Evolutionary conservation across 306 rosid species (phyloP), one percentile per base, ranked within the genome.

Genomic region (Prunus davidiana): DNA sequence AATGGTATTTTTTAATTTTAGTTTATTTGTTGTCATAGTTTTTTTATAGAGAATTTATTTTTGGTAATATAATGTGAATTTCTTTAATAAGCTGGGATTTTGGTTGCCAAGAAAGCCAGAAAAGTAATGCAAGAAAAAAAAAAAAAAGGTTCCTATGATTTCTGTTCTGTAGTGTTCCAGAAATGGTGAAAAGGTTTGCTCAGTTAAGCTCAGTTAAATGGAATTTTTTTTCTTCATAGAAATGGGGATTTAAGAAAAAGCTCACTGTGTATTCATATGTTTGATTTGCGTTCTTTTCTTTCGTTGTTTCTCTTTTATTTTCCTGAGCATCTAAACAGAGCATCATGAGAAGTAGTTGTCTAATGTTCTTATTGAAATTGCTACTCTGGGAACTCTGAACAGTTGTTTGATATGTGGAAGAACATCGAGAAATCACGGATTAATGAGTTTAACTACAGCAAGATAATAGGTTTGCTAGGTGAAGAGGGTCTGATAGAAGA

Each of bases 351-450:
- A n/a, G 14, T 19, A 51, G 27, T 49, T 62, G 27, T 6, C 22
- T 51, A 20, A 10, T 30, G 19, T 54, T 71, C 14, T 73, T 19
- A 60, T 28, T 27, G 68, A 25, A 78, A 64, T 45, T 47, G 28
- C 18, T 34, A 8, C 46, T 55, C 73, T 81, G 51, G 71, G 54
- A 71, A 27, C 10, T 86, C 27, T 80, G 74, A 81, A 43, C 86
- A 92, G 96, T 81, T 90, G 24, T 90, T 90, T 80, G 87, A 86
- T 78, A 56, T 64, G 84, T 92, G 97, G 96, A 92, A 78, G 87
- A 84, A 71, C 78, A 82, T 90, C 30, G 90, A 90, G 80, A 51
- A 74, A 74, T 88, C 87, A 0, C 77, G 89, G 79, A 82, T 84
- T 75, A 85, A 76, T 75, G 93, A 88, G 52, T 64, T 83, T 54